A percentile compares a stretch with the other conserved stretches of the same genome.
Conservation (phyloP, 257 asterid genomes). For the Lavandula angustifolia region DNA sequence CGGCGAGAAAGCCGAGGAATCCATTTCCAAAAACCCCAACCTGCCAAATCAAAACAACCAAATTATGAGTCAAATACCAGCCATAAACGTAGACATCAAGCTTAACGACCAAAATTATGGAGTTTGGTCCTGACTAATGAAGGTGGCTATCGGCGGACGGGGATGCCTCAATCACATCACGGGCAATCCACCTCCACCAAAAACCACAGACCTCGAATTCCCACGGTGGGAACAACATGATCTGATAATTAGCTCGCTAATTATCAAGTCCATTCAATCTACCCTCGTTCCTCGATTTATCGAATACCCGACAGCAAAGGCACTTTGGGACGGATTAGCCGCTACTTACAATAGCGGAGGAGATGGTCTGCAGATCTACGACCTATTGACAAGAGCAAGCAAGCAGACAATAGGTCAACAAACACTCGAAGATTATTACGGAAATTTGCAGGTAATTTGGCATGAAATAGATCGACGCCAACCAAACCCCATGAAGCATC, state of each 20-base stretch:
- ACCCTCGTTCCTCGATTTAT: neutral
- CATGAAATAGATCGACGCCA: neutral
- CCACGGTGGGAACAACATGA: neutral
- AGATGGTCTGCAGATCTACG: neutral
- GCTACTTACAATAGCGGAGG: neutral
- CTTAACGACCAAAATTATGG: too few species aligned
- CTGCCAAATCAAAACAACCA: too few species aligned
- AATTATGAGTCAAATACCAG: too few species aligned
- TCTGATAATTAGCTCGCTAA: neutral
- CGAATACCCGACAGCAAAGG: neutral
- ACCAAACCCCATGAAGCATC: neutral
- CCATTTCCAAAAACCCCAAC: too few species aligned
- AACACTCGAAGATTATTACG: neutral
- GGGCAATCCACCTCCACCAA: neutral
- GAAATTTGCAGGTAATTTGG: neutral
- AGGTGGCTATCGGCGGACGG: too few species aligned
- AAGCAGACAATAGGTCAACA: neutral
- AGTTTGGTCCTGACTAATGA: too few species aligned
- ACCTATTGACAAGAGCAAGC: neutral
- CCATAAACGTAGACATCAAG: too few species aligned
- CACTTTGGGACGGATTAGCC: neutral
- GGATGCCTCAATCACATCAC: neutral
- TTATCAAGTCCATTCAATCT: too few species aligned
- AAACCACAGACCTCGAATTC: neutral
- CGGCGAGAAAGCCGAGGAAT: too few species aligned